Evolutionary conservation across 140 eudicot genomes (phyloP).

Genomic region (Anethum foeniculum): DNA sequence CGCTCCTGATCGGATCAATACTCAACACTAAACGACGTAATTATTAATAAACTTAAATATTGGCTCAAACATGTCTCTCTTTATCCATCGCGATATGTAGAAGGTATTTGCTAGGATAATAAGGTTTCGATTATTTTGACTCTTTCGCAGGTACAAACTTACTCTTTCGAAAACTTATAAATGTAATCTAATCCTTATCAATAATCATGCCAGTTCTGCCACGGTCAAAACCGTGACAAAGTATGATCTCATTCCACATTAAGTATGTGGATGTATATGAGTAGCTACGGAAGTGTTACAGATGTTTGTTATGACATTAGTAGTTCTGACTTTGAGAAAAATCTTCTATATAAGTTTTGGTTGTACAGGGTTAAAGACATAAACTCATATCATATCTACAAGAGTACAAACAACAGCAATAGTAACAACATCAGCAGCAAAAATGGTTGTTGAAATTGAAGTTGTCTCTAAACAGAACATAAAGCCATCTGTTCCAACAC

Average conservation of each 20-base stretch:
- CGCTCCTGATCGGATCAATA: too few relatives aligned
- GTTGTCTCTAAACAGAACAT: slow-evolving; percentile 19
- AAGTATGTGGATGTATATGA: background rate
- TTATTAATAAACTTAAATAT: too few relatives aligned
- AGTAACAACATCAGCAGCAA: background rate
- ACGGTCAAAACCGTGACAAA: background rate
- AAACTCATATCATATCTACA: background rate
- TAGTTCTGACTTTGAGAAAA: background rate
- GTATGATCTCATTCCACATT: background rate
- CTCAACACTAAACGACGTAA: background rate
- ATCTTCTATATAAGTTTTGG: background rate
- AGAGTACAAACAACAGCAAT: too few relatives aligned
- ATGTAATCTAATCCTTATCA: too few relatives aligned
- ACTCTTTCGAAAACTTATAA: too few relatives aligned
- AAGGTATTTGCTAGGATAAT: too few relatives aligned
- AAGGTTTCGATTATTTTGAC: too few relatives aligned
- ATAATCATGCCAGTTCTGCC: background rate
- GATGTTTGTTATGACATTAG: background rate
- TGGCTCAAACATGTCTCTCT: background rate
- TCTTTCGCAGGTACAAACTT: too few relatives aligned
- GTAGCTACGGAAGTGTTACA: background rate
- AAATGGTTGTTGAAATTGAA: slow-evolving; percentile 15
- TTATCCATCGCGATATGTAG: background rate
- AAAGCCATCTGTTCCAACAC: slow-evolving; percentile 33
- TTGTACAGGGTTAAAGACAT: background rate